Evolutionary conservation across 345 rosid genomes (phyloP).

Genomic region (Bruguiera parviflora): DNA sequence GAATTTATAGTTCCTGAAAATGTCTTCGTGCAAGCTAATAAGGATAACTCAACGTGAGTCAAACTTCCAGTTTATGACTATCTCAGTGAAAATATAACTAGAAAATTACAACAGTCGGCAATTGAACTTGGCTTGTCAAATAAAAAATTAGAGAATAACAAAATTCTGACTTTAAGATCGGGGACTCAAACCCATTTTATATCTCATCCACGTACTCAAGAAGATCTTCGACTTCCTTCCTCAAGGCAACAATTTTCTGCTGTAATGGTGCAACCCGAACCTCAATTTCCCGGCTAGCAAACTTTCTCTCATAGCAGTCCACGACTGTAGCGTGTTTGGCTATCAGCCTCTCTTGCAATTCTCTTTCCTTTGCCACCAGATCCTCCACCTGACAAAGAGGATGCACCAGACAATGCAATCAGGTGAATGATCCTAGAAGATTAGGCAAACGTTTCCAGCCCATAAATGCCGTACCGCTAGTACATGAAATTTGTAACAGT

Average conservation of each 20-base stretch:
- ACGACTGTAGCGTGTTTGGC: conserved; percentile 59
- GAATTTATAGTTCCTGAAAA: too few species aligned
- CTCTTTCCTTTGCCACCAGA: conserved; percentile 75
- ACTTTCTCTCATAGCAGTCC: conserved; percentile 65
- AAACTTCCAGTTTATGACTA: background rate
- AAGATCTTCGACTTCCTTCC: conserved; percentile 86
- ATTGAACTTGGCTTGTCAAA: background rate
- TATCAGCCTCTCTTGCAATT: conserved; percentile 76
- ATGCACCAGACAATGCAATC: background rate
- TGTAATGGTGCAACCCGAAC: conserved; percentile 64
- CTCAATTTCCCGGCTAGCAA: conserved; percentile 66
- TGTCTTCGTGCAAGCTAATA: too few species aligned
- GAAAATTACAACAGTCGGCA: background rate
- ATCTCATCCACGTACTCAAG: conserved; percentile 75
- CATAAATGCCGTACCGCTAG: background rate
- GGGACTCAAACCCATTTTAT: conserved; percentile 18
- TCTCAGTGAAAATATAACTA: background rate
- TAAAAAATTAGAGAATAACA: background rate
- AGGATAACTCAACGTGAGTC: background rate
- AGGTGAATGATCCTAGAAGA: background rate
- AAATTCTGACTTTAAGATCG: conserved; percentile 9
- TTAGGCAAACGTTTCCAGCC: background rate
- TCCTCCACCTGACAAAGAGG: conserved; percentile 61
- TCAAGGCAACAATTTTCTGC: conserved; percentile 59
- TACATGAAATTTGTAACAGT: background rate